Base-by-base conservation (phyloP, 2,329 filamentous ascomycete genomes). In the Cercospora berteroae region DNA sequence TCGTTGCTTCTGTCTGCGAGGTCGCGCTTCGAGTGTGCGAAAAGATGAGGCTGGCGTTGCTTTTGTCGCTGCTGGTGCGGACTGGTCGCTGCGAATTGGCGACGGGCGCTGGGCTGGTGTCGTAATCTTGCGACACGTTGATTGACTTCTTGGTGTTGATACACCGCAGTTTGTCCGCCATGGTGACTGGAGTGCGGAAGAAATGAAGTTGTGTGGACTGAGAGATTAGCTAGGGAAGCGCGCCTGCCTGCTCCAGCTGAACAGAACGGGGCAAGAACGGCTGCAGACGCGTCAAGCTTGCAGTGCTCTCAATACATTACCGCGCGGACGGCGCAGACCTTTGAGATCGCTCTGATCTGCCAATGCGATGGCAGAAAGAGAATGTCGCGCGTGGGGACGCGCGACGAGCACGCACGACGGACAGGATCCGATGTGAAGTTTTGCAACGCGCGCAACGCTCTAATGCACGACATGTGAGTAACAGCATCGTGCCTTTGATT, bases 61-160 rank as follows among this genome's bases (percentile, higher is more conserved):
- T 64, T 23, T 42, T 57, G n/a, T 63, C 52, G 9, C 52, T 52
- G 60, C 64, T 66, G 27, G 59, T 36, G 9, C 39, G 23, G 29
- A 44, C 55, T 36, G 36, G 31, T 59, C 27, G 27, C 20, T 20
- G 61, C n/a, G 55, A 0, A 8, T 39, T n/a, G 3, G 2, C 13
- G 36, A 39, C 6, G 36, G 13, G 36, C 25, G 23, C 20, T 8
- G 60, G 67, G 52, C 62, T 61, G 36, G 29, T 66, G 36, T 61
- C 55, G 56, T 67, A 20, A 18, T 65, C 56, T 29, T 71, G 69
- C 44, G 73, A 74, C 52, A 73, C 66, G 60, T 76, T 70, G 9
- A 76, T 68, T 9, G 67, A 23, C 12, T 65, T 57, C 29, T 68
- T 59, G 52, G 63, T 72, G 31, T 67, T 56, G 10, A 70, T 52